These are phyloP conservation scores for Bigelowiella natans DNA, from an alignment of 78 protist species.

Conservation along the genomic window DNA sequence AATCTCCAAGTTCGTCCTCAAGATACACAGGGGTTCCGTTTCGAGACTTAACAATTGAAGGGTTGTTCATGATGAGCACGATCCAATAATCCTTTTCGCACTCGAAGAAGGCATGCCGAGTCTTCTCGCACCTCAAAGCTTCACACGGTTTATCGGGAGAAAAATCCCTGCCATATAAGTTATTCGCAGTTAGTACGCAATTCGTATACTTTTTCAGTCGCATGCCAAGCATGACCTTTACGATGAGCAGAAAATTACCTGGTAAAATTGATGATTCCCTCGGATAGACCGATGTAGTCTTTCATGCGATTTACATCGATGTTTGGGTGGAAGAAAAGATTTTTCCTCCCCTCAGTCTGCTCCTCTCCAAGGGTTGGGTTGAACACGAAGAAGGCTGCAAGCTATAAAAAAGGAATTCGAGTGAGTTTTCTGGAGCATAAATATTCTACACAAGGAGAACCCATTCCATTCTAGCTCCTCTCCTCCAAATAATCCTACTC, in stretches of 20 bases:
- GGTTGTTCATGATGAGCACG: background rate
- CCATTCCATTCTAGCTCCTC: too few species aligned
- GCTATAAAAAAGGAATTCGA: too few species aligned
- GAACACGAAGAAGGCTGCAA: background rate
- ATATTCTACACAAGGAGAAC: too few species aligned
- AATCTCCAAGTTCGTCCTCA: background rate
- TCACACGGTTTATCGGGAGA: background rate
- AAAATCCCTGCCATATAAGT: background rate
- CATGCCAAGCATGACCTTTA: too few species aligned
- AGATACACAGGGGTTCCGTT: background rate
- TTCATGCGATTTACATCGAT: background rate
- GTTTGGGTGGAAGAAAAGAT: background rate
- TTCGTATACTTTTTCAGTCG: too few species aligned
- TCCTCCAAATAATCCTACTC: too few species aligned
- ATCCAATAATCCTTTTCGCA: background rate
- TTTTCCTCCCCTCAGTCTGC: background rate
- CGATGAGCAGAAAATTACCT: too few species aligned
- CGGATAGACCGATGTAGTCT: background rate
- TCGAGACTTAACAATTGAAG: background rate
- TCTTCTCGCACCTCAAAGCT: background rate
- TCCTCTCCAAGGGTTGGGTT: background rate
- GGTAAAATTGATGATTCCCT: background rate
- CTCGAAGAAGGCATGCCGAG: background rate
- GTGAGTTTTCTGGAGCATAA: too few species aligned
- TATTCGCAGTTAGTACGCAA: too few species aligned